Evolutionary conservation across 805 yeast genomes (phyloP), one percentile per base, ranked within the genome.

Genomic region (Scheffersomyces coipomensis): DNA sequence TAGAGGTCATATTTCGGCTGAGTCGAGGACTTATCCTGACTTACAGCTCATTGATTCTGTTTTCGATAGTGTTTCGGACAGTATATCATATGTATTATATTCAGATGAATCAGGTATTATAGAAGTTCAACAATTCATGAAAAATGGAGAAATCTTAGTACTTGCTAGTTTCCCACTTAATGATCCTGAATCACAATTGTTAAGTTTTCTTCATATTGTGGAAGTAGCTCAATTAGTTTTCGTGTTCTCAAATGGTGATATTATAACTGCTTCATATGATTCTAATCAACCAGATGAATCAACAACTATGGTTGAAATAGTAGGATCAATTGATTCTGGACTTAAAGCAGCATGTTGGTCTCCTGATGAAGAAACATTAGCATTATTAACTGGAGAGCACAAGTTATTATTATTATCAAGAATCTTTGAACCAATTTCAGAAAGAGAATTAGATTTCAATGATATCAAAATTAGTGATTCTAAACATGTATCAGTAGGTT

Each of bases 401-500:
- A 83, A 79, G 37, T 61, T 88, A 8, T 64, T 88, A 0, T 53
- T 90, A 17, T 70, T 93, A 38, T 83, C 90, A 27, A 75, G 95
- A 46, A 66, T 75, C 31, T 85, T 89, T 47, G 97, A 91, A 48
- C 87, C 90, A 1, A 72, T 91, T 18, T 66, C 78, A 9, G 97
- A 91, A 53, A 72, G 71, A 40, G 59, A 63, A 22, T 61, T 89
- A 43, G 61, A 73, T 33, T 66, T 76, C 0, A 75, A 73, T 7
- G 99, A 93, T 57, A 70, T 90, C 34, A 56, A 60, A 29, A 62
- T 68, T 29, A 64, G 78, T 35, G 67, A 72, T 23, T 82, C 89
- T 2, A 83, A 81, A 48, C 96, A 93, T 56, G 97, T 93, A 26
- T 83, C 91, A 19, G 97, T 93, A 31, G 99, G 99, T 19, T 93